Percentiles rank a stretch among this genome's conserved stretches.
Conservation (phyloP, 1,284 basidiomycete genomes). For the Ganoderma lucidum region DNA sequence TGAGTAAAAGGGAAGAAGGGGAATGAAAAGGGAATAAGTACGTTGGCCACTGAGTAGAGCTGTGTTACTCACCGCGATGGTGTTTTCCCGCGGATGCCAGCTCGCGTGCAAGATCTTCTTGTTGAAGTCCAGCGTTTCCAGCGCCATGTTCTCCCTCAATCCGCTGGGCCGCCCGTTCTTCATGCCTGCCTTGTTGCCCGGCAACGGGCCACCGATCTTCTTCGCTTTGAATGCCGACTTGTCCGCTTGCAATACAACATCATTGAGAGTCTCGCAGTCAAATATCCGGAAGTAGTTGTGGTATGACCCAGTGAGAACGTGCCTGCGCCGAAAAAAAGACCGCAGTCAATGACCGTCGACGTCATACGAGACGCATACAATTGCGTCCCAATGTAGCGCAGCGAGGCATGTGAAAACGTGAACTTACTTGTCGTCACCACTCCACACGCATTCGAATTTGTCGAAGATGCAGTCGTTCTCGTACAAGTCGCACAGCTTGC, state of each 20-base stretch:
- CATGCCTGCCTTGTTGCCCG: conserved; percentile 68
- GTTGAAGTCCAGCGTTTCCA: conserved; percentile 95
- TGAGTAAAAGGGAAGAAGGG: conserved; percentile 40
- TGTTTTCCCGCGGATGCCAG: conserved; percentile 98
- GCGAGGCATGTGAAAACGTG: conserved; percentile 9
- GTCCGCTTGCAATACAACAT: conserved; percentile 97
- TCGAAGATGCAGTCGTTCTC: conserved; percentile 99
- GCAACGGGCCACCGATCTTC: conserved; percentile 90
- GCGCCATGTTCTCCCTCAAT: conserved; percentile 86
- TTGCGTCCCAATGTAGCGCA: not conserved
- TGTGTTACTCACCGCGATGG: conserved; percentile 82
- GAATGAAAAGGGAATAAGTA: conserved; percentile 8
- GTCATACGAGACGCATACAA: conserved; percentile 6
- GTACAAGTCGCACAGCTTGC: conserved; percentile 98
- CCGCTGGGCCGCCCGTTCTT: conserved; percentile 80
- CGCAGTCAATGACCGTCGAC: conserved; percentile 5
- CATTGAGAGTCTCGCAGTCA: conserved; percentile 90
- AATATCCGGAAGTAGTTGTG: conserved; percentile 99
- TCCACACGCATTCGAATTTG: conserved; percentile 99
- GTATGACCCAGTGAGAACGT: conserved; percentile 97
- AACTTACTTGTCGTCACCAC: conserved; percentile 93
- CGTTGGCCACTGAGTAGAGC: not conserved
- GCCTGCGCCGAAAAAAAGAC: conserved; percentile 54
- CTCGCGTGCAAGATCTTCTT: conserved; percentile 99
- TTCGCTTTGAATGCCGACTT: conserved; percentile 99